phyloP scores from a whole-genome alignment of 352 stramenopile genomes.

The Plasmopara muralis region DNA sequence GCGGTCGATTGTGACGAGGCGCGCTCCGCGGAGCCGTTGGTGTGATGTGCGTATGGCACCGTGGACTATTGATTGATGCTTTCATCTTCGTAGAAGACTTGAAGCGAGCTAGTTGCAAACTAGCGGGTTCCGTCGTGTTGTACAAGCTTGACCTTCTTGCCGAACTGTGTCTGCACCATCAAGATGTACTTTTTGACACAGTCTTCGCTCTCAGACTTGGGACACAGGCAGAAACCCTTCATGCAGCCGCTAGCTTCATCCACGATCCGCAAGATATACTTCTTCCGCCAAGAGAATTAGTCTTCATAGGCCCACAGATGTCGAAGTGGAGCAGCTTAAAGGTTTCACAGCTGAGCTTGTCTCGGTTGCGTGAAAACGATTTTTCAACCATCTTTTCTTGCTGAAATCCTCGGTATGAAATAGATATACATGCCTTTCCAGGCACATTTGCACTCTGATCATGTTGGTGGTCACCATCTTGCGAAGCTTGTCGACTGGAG shows the following conservation, averaged over 20 bases:
- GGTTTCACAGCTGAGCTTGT: not conserved
- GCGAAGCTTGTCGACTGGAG: slow-evolving; percentile 1
- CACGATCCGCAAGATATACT: not conserved
- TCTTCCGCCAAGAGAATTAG: not conserved
- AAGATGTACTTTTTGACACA: too few relatives aligned
- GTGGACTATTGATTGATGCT: not conserved
- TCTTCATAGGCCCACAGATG: not conserved
- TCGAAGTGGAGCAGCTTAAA: slow-evolving; percentile 2
- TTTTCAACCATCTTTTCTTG: slow-evolving; percentile 4
- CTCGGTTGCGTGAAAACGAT: not conserved
- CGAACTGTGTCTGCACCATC: not conserved
- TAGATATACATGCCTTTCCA: not conserved
- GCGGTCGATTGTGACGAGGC: not conserved
- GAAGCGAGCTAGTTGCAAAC: too few relatives aligned
- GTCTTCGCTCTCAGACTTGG: too few relatives aligned
- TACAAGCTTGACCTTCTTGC: slow-evolving; percentile 2
- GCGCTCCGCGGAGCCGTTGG: too few relatives aligned
- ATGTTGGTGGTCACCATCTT: slow-evolving; percentile 1
- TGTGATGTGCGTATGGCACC: not conserved
- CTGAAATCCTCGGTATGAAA: not conserved
- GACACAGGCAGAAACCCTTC: too few relatives aligned
- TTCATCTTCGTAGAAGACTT: too few relatives aligned
- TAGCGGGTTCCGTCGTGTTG: not conserved
- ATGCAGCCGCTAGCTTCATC: not conserved
- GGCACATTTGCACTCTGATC: not conserved